phyloP scores from a whole-genome alignment of 2,329 filamentous ascomycete genomes.

The Stagonosporopsis rhizophila region DNA sequence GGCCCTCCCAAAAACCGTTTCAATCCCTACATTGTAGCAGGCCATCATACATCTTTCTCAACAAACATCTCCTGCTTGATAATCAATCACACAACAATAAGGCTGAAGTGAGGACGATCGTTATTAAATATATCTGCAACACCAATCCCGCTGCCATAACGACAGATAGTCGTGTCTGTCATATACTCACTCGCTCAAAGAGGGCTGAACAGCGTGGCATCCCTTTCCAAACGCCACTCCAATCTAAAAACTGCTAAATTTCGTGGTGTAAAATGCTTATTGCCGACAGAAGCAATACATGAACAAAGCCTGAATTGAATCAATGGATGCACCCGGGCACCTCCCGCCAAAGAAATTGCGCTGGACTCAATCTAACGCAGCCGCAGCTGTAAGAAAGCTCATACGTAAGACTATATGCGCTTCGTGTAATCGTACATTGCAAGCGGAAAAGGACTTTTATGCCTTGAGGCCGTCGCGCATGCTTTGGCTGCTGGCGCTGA shows the following conservation, averaged over 20 bases:
- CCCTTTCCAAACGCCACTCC: constrained; percentile 9
- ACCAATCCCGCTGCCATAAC: constrained; percentile 1
- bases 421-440: constrained; percentile 16
- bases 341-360: not conserved
- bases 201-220: constrained; percentile 1
- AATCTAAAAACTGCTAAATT: constrained; percentile 12
- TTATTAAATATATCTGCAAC: constrained; percentile 6
- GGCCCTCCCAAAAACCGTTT: not conserved
- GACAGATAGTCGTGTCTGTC: constrained; percentile 8
- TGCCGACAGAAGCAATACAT: constrained; percentile 7
- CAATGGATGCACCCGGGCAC: not conserved
- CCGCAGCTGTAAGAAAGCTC: constrained; percentile 19
- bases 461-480: constrained; percentile 81
- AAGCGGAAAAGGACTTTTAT: constrained; percentile 20
- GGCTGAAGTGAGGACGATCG: constrained; percentile 1
- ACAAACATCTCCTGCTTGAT: not conserved
- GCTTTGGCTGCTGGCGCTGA: constrained; percentile 92
- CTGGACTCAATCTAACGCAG: constrained; percentile 31
- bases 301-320: not conserved
- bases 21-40: not conserved
- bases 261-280: constrained; percentile 9
- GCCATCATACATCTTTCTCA: not conserved
- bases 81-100: not conserved
- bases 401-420: constrained; percentile 22
- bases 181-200: constrained; percentile 2